Evolutionary conservation across 176 grass and related monocot genomes (phyloP), one percentile per base, ranked within the genome.

Genomic region (Lolium rigidum): DNA sequence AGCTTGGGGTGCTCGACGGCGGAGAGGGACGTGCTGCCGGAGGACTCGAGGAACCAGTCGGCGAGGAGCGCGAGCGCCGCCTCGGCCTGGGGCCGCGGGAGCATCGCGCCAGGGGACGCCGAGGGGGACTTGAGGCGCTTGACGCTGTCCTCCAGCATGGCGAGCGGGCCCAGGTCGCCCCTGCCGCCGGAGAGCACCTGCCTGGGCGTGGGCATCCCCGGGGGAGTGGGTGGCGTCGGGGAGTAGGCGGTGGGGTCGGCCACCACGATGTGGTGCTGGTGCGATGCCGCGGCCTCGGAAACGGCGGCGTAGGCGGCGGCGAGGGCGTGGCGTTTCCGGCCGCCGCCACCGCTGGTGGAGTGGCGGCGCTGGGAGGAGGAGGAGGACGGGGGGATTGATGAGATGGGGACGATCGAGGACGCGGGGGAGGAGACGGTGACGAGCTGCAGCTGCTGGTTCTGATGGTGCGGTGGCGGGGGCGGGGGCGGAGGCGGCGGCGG

Each of bases 31-130:
- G 93, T 84, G 80, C 62, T 80, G 67, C 88, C 89, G 13, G 89
- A 76, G 7, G 93, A 92, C 81, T 98, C 95, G 49, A 93, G 86
- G 54, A 98, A 90, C 93, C 95, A 95, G 70, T 98, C 93, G 24
- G 87, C 51, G 70, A 98, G 88, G n/a, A 92, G 86, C 5, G 81
- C 10, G 20, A 95, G 77, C 12, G 93, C 93, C 2, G 91, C 87
- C 1, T 94, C 93, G 2, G 89, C 88, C 82, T 95, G 95, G 1
- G 12, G 83, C 20, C 86, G 87, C 16, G 88, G 74, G 0, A 95
- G 85, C 68, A 79, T 90, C 7, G 88, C 46, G 6, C 73, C 79
- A 0, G 93, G 89, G 1, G 90, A 83, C 11, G 84, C 87, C 3
- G 39, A 49, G 9, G 95, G 93, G 7, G 90, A 95, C 87, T 86